Percentiles rank a stretch among this genome's conserved stretches.
Evolutionary conservation across 2,329 filamentous ascomycete genomes (phyloP).

Genomic region (Xylariaceae sp.): DNA sequence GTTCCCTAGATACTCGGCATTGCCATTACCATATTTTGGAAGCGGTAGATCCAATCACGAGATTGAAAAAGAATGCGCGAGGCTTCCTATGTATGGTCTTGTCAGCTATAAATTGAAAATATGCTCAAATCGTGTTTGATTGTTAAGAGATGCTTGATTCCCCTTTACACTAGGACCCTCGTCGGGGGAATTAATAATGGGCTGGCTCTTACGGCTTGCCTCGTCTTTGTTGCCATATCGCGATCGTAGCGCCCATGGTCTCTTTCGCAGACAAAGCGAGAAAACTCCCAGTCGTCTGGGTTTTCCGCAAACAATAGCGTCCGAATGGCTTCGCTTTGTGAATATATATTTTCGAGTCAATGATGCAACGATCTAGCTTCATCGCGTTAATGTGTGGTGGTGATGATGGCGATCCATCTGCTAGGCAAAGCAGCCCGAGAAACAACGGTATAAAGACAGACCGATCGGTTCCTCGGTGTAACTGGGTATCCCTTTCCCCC

Average conservation of each 20-base stretch:
- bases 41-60: background rate
- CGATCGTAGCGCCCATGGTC: slow-evolving; percentile 10
- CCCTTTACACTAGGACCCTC: background rate
- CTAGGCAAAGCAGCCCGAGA: background rate
- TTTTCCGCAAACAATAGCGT: slow-evolving; percentile 29
- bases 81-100: slow-evolving; percentile 5
- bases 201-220: background rate
- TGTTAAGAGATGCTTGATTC: background rate
- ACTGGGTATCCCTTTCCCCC: slow-evolving; percentile 11
- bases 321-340: slow-evolving; percentile 20
- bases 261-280: slow-evolving; percentile 22
- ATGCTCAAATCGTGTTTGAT: background rate
- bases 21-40: background rate
- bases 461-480: background rate
- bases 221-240: slow-evolving; percentile 21
- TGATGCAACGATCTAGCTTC: slow-evolving; percentile 20
- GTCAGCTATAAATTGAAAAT: background rate
- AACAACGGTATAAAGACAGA: slow-evolving; percentile 1
- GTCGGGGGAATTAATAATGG: background rate
- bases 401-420: background rate
- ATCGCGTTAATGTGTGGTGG: slow-evolving; percentile 2
- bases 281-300: slow-evolving; percentile 4
- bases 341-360: slow-evolving; percentile 14
- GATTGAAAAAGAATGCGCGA: background rate
- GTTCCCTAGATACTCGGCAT: background rate